Evolutionary conservation across 805 yeast species (phyloP), one percentile per base, ranked within the genome.

Genomic region (Teunomyces aglyptinius): DNA sequence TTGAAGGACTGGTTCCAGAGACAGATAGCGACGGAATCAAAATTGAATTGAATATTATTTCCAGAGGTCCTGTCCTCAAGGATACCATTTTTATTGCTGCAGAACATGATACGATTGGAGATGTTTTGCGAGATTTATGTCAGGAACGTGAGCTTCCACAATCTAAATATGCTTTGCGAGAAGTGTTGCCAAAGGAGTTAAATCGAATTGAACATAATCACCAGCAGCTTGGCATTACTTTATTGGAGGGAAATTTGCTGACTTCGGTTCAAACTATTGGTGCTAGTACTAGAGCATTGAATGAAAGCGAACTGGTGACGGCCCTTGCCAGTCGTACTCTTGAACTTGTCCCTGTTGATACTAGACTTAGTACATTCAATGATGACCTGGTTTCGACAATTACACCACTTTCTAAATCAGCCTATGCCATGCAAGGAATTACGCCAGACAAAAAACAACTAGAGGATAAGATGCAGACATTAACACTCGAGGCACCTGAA

Each of bases 71-170:
- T 16, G 10, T 34, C 6, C 36, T 29, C 10, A n/a, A 47, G 6
- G 26, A 16, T 18, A 15, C 26, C 8, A 18, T 28, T 3, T 47
- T 47, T 24, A 12, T 28, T 4, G 49, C 52, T 11, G 24, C 42
- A 6, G 28, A 38, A 10, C 28, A 20, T 5, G 39, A 41, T n/a
- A 55, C 63, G 1, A 52, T 62, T 16, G 63, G 61, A 2, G 59
- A 60, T 13, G 58, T 62, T 4, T 45, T 66, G 11, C 40, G 48
- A 18, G 63, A 61, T 16, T 53, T 69, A 43, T 68, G 76, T 54
- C 33, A 52, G 20, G 59, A 59, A 32, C 55, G 59, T 24, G 62
- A 63, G 19, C 55, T 71, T 19, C 64, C 64, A 32, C 50, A 63
- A 3, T 32, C 57, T 0, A 57, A 55, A 38, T 70, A 63, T 49